A percentile compares a stretch with the other conserved stretches of the same genome.
These are phyloP conservation scores for Fonsecaea erecta DNA, from an alignment of 2,329 filamentous ascomycete genomes.

Conservation along the genomic window DNA sequence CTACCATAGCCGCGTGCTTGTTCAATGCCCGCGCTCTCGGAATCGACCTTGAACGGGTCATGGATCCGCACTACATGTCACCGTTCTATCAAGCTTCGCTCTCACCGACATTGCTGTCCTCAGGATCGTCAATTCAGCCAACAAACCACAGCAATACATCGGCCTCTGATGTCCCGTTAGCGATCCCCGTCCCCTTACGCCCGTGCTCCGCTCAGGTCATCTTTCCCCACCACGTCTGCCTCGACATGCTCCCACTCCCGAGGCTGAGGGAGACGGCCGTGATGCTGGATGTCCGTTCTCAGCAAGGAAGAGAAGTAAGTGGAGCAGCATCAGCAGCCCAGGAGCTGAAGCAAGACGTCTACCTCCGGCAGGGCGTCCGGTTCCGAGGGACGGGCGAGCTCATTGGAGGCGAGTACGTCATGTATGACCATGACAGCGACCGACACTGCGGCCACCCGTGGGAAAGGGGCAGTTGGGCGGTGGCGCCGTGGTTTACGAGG, in stretches of 20 bases:
- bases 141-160: background rate
- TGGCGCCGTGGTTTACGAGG: conserved; percentile 18
- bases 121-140: background rate
- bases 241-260: conserved; percentile 18
- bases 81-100: conserved; percentile 20
- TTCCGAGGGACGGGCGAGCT: conserved; percentile 19
- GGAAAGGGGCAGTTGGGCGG: conserved; percentile 21
- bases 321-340: conserved; percentile 2
- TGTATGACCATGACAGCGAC: conserved; percentile 10
- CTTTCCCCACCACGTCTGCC: conserved; percentile 21
- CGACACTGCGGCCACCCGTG: conserved; percentile 22
- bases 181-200: background rate
- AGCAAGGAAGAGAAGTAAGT: background rate
- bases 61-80: conserved; percentile 20
- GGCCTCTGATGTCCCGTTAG: background rate
- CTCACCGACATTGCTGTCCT: background rate
- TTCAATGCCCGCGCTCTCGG: conserved; percentile 19
- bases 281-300: conserved; percentile 14
- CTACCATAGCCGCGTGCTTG: conserved; percentile 20
- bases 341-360: conserved; percentile 22
- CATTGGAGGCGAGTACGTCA: conserved; percentile 9
- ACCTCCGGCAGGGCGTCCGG: conserved; percentile 20
- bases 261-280: conserved; percentile 19
- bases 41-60: conserved; percentile 19
- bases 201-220: conserved; percentile 21